Evolutionary conservation across 805 yeast species (phyloP), one percentile per base, ranked within the genome.

Genomic region (Kazachstania kunashirensis): DNA sequence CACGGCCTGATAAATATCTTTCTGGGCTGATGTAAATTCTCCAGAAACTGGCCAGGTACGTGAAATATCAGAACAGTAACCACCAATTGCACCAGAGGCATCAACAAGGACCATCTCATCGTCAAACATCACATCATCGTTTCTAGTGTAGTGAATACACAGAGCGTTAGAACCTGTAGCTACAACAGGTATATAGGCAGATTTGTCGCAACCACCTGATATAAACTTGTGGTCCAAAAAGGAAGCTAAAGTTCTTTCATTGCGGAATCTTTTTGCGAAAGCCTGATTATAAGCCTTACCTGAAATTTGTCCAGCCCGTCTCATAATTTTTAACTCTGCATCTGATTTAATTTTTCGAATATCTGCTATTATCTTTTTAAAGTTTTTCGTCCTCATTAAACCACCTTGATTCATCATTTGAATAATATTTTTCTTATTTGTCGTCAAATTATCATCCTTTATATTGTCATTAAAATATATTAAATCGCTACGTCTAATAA

Each of bases 21-120:
- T 70, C 58, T 92, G 98, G 3, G 95, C 76, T 8, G 66, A 73
- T 2, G 82, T 61, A 56, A 92, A 92, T 33, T 61, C 64, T 2
- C 94, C 84, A 26, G 71, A 71, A 33, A 77, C 79, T 5, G 98
- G 98, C 96, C 97, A 92, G 0, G 96, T 81, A 45, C 99, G 71
- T 2, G 97, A 88, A 31, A 92, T 92, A 59, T 92, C 99, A 1
- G 96, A 79, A 53, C 95, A 79, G 59, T 92, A 92, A 1, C 96
- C 96, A 28, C 97, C 98, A 29, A 80, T 57, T 34, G 82, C 72
- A 4, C 97, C 99, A 1, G 94, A 94, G 3, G 97, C 97, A 59
- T 92, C 99, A 3, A 92, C 86, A 20, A 92, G 72, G 6, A 86
- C 95, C 67, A 84, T 62, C 44, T 89, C 96, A 44, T 78, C 85